Conservation (phyloP, 768 basidiomycete genomes). For the Mycena belliarum region DNA sequence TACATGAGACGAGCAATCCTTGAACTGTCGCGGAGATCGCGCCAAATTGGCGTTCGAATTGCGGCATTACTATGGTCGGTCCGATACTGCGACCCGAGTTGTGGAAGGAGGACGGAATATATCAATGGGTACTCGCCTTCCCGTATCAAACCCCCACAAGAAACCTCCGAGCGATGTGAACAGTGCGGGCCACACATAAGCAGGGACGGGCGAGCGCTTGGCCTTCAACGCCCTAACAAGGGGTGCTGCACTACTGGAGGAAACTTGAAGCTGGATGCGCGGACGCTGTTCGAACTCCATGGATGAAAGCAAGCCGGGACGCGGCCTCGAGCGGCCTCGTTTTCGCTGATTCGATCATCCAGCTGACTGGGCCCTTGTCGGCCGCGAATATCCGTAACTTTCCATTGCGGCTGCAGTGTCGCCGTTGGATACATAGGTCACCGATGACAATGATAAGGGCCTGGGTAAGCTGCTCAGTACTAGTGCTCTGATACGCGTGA, state of each 20-base stretch:
- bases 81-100: conserved; percentile 26
- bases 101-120: neutral
- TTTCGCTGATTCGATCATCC: no score
- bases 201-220: conserved; percentile 5
- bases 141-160: conserved; percentile 38
- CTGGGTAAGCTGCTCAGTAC: no score
- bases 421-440: no score
- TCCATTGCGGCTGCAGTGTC: no score
- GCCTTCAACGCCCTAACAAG: conserved; percentile 8
- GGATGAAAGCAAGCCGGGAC: no score
- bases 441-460: no score
- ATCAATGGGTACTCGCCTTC: conserved; percentile 16
- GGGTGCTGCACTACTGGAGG: neutral
- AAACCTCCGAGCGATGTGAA: conserved; percentile 35
- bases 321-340: no score
- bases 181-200: conserved; percentile 31
- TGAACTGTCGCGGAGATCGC: conserved; percentile 37
- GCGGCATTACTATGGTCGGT: conserved; percentile 47
- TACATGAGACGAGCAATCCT: conserved; percentile 45
- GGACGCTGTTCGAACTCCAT: conserved; percentile 18
- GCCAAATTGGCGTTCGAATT: conserved; percentile 41
- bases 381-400: no score
- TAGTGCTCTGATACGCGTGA: no score
- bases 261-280: conserved; percentile 10
- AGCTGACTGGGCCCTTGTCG: no score